Evolutionary conservation across 2,329 filamentous ascomycete species (phyloP).

Genomic region (Allantophomopsis cytisporea): DNA sequence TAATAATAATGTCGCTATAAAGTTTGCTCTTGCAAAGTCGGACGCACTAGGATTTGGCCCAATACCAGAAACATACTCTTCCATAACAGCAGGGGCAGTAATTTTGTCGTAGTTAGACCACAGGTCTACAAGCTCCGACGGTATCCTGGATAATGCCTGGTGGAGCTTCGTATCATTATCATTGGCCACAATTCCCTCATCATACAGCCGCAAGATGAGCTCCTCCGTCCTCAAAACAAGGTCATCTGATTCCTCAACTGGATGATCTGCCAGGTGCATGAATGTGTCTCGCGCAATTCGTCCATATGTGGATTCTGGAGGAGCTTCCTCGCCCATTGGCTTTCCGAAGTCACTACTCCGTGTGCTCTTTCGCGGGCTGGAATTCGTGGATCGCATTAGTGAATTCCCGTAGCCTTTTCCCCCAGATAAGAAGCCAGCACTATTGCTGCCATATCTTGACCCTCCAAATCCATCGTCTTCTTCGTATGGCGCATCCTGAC

Average conservation of each 20-base stretch:
- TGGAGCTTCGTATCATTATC: constrained; percentile 43
- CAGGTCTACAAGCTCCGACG: constrained; percentile 34
- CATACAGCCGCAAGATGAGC: constrained; percentile 51
- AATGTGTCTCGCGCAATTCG: constrained; percentile 61
- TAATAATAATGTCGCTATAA: constrained; percentile 64
- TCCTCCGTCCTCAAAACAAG: constrained; percentile 68
- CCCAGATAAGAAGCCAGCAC: too few relatives aligned
- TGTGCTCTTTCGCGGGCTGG: too few relatives aligned
- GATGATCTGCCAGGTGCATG: constrained; percentile 39
- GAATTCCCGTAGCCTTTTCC: too few relatives aligned
- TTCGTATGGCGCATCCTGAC: too few relatives aligned
- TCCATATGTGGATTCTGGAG: constrained; percentile 30
- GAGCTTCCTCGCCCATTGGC: neutral
- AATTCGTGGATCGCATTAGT: too few relatives aligned
- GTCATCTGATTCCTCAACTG: constrained; percentile 52
- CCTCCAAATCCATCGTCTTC: too few relatives aligned
- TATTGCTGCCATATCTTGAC: too few relatives aligned
- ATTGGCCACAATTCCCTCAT: constrained; percentile 40
- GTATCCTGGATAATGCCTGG: constrained; percentile 37
- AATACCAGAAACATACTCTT: constrained; percentile 45
- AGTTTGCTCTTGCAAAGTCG: constrained; percentile 63
- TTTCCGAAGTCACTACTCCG: too few relatives aligned
- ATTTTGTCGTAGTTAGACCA: constrained; percentile 38
- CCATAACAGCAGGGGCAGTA: constrained; percentile 30
- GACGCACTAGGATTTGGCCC: constrained; percentile 49